These are phyloP conservation scores for Melanopsichium pennsylvanicum DNA, from an alignment of 1,284 basidiomycete genomes.

Conservation along the genomic window DNA sequence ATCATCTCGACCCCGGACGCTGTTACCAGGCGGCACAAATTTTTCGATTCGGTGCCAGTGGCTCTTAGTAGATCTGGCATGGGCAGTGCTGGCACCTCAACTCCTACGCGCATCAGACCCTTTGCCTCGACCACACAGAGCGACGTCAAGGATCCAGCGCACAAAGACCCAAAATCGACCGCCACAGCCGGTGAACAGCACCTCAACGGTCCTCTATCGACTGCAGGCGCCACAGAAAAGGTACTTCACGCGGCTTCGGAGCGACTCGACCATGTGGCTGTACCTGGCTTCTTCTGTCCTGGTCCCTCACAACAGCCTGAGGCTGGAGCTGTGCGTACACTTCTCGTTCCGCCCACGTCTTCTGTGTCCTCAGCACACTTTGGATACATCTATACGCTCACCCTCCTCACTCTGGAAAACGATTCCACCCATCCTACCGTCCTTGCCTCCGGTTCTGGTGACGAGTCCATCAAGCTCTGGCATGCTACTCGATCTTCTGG, in stretches of 20 bases:
- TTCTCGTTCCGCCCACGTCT: constrained; percentile 36
- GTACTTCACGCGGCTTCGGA: constrained; percentile 28
- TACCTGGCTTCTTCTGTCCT: too few relatives aligned
- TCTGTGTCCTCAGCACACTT: constrained; percentile 79
- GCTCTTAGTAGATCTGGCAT: constrained; percentile 37
- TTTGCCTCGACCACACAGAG: not conserved
- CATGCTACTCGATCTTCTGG: constrained; percentile 68
- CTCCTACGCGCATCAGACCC: constrained; percentile 13
- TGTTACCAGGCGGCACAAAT: constrained; percentile 55
- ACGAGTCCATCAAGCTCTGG: constrained; percentile 91
- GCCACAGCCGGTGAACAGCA: not conserved
- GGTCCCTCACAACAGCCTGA: too few relatives aligned
- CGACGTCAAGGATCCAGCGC: not conserved
- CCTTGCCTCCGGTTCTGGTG: constrained; percentile 71
- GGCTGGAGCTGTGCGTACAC: constrained; percentile 19
- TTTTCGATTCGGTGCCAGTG: constrained; percentile 66
- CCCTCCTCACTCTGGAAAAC: constrained; percentile 69
- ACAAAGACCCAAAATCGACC: not conserved
- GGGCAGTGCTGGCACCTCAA: constrained; percentile 28
- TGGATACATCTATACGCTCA: constrained; percentile 91
- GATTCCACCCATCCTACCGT: constrained; percentile 30
- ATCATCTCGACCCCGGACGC: constrained; percentile 39
- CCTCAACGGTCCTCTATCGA: constrained; percentile 6
- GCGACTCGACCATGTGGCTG: constrained; percentile 9
- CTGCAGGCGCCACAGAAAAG: constrained; percentile 16